phyloP scores from a whole-genome alignment of 768 basidiomycete genomes.

The Boletus patriciae region DNA sequence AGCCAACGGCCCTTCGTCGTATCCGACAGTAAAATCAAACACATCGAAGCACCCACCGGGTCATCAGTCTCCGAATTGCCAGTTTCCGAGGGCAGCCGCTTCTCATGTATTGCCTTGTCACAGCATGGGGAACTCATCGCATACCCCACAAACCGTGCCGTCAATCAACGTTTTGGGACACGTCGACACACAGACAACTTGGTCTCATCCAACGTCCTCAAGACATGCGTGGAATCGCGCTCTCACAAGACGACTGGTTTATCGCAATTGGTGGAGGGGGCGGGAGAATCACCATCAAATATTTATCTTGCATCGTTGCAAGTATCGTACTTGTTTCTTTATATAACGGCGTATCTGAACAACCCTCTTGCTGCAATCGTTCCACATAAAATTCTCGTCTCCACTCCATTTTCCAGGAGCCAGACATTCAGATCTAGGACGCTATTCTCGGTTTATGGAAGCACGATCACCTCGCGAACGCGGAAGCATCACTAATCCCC shows the following conservation, averaged over 20 bases:
- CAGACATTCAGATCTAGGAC: no score
- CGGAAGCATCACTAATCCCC: no score
- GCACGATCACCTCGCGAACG: no score
- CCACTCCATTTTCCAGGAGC: no score
- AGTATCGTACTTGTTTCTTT: background rate
- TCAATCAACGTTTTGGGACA: constrained; percentile 3
- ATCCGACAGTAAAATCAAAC: background rate
- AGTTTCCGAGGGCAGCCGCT: background rate
- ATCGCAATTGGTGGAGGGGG: background rate
- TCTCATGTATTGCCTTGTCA: background rate
- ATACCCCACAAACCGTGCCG: background rate
- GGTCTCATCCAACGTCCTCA: background rate
- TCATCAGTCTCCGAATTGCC: background rate
- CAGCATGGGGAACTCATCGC: background rate
- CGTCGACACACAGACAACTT: background rate
- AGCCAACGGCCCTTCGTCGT: background rate
- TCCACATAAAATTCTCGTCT: no score
- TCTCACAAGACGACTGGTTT: background rate
- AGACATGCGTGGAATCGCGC: background rate
- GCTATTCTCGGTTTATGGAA: no score
- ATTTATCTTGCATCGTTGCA: background rate
- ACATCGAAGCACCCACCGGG: background rate
- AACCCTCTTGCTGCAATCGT: no score
- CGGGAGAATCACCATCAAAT: background rate
- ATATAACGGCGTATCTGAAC: background rate